Evolutionary conservation across 805 yeast genomes (phyloP).

Genomic region (Metschnikowia koreensis): DNA sequence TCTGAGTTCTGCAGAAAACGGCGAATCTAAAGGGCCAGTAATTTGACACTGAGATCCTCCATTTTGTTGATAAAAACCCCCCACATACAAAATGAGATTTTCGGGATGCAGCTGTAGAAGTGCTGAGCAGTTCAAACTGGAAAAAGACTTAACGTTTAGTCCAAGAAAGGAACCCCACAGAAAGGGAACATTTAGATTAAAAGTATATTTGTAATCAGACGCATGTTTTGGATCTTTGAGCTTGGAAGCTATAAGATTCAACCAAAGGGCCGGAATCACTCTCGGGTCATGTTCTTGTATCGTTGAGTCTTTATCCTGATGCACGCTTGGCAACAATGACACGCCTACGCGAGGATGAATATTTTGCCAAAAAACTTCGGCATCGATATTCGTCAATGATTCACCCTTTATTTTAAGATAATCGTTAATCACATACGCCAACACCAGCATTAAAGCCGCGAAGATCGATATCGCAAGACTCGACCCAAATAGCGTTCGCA

Average conservation of each 20-base stretch:
- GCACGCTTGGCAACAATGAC: background rate
- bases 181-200: background rate
- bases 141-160: background rate
- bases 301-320: background rate
- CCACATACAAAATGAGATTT: background rate
- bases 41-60: background rate
- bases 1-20: slow-evolving; percentile 29
- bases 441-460: background rate
- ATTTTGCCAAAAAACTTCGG: slow-evolving; percentile 1
- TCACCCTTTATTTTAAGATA: background rate
- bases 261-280: slow-evolving; percentile 5
- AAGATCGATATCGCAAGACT: background rate
- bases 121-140: background rate
- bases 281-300: slow-evolving; percentile 1
- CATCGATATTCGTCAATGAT: slow-evolving; percentile 4
- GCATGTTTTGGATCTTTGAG: background rate
- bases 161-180: slow-evolving; percentile 11
- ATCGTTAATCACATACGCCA: background rate
- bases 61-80: background rate
- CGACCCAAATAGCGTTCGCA: background rate
- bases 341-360: background rate
- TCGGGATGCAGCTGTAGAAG: background rate
- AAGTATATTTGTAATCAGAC: background rate
- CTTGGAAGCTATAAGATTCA: background rate
- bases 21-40: slow-evolving; percentile 10